These are phyloP conservation scores for Fusarium succisae DNA, from an alignment of 2,329 filamentous ascomycete species.

Conservation along the genomic window DNA sequence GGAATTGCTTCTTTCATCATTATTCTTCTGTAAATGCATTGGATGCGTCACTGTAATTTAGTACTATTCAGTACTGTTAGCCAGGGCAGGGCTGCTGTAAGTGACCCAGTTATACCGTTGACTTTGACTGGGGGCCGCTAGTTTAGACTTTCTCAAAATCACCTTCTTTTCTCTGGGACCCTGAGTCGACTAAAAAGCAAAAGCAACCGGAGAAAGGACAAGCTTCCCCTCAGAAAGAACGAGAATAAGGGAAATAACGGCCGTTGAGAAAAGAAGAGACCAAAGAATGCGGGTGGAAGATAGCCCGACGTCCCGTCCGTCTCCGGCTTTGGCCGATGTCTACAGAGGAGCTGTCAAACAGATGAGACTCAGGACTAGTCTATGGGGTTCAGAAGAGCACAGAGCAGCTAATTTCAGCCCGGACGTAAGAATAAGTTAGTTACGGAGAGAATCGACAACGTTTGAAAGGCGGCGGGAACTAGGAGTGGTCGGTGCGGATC, in stretches of 20 bases:
- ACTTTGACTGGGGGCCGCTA: neutral
- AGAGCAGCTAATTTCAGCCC: slow-evolving; percentile 11
- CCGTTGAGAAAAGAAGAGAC: neutral
- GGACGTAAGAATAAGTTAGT: neutral
- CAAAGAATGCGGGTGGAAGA: neutral
- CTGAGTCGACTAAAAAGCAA: slow-evolving; percentile 41
- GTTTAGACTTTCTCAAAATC: slow-evolving; percentile 13
- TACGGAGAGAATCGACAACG: slow-evolving; percentile 7
- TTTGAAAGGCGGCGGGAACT: slow-evolving; percentile 10
- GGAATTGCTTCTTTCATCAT: neutral
- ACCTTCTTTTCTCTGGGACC: slow-evolving; percentile 24
- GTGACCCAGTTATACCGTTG: neutral
- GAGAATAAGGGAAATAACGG: neutral
- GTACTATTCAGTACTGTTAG: neutral
- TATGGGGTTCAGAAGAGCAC: neutral
- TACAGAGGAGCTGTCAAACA: neutral
- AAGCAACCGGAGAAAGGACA: slow-evolving; percentile 24
- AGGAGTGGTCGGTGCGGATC: slow-evolving; percentile 31
- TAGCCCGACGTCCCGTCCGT: neutral
- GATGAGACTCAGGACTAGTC: neutral
- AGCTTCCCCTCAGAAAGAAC: slow-evolving; percentile 4
- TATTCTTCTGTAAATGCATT: neutral
- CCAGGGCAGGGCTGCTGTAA: neutral
- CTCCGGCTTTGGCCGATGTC: slow-evolving; percentile 40
- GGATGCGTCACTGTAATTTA: slow-evolving; percentile 26